A percentile compares a stretch with the other conserved stretches of the same genome.
These are phyloP conservation scores for Pseudohalonectria lignicola DNA, from an alignment of 2,329 filamentous ascomycete genomes.

Conservation along the genomic window DNA sequence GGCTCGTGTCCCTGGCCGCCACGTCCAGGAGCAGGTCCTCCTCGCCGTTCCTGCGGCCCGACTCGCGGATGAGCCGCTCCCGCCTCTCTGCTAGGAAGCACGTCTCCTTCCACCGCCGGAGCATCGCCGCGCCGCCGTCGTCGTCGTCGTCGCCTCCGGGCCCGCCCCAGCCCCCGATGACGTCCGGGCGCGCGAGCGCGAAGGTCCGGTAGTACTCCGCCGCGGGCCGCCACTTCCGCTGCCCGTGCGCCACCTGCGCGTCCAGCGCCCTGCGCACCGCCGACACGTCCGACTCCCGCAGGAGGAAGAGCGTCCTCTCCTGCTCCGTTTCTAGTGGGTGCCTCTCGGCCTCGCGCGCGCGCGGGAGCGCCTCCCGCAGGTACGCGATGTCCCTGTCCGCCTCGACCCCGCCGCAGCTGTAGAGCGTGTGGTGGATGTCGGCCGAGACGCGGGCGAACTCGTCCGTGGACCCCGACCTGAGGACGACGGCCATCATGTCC, in stretches of 20 bases:
- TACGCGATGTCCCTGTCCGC: constrained; percentile 1
- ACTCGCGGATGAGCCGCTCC: constrained; percentile 1
- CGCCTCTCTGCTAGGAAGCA: constrained; percentile 1
- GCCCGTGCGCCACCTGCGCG: constrained; percentile 1
- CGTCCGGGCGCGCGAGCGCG: not conserved
- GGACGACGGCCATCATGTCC: not conserved
- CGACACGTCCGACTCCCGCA: not conserved
- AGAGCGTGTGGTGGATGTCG: not conserved
- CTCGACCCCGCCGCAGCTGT: not conserved
- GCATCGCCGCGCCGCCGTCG: not conserved
- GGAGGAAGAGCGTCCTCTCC: constrained; percentile 1
- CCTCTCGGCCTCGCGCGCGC: not conserved
- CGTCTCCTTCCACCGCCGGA: constrained; percentile 1
- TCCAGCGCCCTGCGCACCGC: constrained; percentile 1
- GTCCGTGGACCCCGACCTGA: not conserved
- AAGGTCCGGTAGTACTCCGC: constrained; percentile 1
- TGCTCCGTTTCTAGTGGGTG: not conserved
- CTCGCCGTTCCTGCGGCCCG: not conserved
- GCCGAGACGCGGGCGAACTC: no score
- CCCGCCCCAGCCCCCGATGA: not conserved
- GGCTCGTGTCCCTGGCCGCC: not conserved
- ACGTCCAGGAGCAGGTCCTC: constrained; percentile 2
- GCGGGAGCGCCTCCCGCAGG: not conserved
- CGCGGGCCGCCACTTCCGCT: constrained; percentile 3
- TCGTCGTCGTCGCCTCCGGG: not conserved